A percentile compares a stretch with the other conserved stretches of the same genome.
Evolutionary conservation across 768 basidiomycete species (phyloP).

Genomic region (Hygrophorus pudorinus): DNA sequence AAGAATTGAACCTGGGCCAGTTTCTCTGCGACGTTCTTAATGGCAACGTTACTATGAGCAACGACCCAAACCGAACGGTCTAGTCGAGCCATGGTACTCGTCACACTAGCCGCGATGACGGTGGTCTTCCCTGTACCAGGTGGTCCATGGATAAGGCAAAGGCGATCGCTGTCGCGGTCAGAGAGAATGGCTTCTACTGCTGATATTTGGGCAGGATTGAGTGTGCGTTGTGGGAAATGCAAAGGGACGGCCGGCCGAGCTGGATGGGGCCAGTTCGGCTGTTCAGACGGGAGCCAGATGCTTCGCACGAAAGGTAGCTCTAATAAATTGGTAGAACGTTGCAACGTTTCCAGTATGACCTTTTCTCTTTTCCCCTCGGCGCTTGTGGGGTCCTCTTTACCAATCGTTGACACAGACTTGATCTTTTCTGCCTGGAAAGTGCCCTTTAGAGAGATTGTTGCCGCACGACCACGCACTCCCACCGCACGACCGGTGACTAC

Average conservation of each 20-base stretch:
- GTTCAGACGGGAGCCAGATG: constrained; percentile 22
- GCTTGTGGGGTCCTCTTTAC: constrained; percentile 35
- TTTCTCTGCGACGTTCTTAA: constrained; percentile 75
- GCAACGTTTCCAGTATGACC: constrained; percentile 21
- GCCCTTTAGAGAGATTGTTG: constrained; percentile 18
- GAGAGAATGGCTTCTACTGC: constrained; percentile 28
- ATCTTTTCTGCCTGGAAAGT: constrained; percentile 18
- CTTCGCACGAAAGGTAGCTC: constrained; percentile 23
- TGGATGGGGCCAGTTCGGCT: constrained; percentile 8
- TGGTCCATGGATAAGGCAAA: constrained; percentile 38
- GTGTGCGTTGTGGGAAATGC: constrained; percentile 12
- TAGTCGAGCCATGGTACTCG: constrained; percentile 27
- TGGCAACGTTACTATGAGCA: constrained; percentile 70
- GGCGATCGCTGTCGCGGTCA: constrained; percentile 15
- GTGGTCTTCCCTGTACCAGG: constrained; percentile 60
- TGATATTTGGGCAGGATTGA: constrained; percentile 27
- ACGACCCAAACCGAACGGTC: constrained; percentile 46
- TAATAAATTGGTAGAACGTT: constrained; percentile 17
- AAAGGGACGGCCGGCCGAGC: constrained; percentile 8
- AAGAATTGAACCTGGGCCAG: constrained; percentile 34
- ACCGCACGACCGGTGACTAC: constrained; percentile 15
- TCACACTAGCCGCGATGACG: constrained; percentile 34
- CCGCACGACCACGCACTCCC: constrained; percentile 30
- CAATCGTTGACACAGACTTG: constrained; percentile 32
- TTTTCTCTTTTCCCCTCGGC: constrained; percentile 27